Percentiles rank a stretch among this genome's conserved stretches.
Conservation (phyloP, 768 basidiomycete species). For the Amyloporia xantha region DNA sequence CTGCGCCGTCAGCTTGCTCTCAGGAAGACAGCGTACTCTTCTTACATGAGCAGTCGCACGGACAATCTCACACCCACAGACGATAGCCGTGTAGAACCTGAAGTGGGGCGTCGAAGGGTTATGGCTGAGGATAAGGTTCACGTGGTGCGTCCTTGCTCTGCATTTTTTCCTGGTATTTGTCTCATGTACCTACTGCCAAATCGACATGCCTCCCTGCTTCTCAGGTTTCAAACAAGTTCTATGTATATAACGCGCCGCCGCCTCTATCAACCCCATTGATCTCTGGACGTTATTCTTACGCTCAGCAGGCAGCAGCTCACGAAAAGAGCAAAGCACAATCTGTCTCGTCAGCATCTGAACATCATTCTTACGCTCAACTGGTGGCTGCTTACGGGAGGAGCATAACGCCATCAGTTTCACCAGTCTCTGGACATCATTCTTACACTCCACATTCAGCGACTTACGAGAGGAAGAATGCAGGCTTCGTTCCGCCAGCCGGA, state of each 20-base stretch:
- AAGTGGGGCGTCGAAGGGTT: conserved; percentile 24
- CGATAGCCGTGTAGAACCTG: conserved; percentile 20
- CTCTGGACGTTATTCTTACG: conserved; percentile 12
- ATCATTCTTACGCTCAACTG: too few species aligned
- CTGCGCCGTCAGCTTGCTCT: conserved; percentile 54
- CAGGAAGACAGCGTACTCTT: conserved; percentile 17
- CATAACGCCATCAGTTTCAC: too few species aligned
- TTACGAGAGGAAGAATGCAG: conserved; percentile 8
- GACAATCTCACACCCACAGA: conserved; percentile 11
- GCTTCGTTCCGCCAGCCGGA: too few species aligned
- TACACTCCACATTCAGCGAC: too few species aligned
- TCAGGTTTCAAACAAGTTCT: conserved; percentile 11
- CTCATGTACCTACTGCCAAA: neutral
- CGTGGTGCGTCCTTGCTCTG: conserved; percentile 16
- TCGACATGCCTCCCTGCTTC: neutral
- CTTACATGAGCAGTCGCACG: conserved; percentile 15
- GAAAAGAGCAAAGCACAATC: too few species aligned
- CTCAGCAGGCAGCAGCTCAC: conserved; percentile 10
- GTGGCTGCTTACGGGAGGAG: too few species aligned
- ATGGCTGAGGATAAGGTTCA: conserved; percentile 21
- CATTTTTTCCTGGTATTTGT: neutral
- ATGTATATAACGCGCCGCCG: conserved; percentile 25
- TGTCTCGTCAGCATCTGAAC: too few species aligned
- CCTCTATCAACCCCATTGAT: conserved; percentile 17
- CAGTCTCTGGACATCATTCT: too few species aligned